phyloP scores from a whole-genome alignment of 2,329 filamentous ascomycete species.

The Stagonosporopsis vannaccii region DNA sequence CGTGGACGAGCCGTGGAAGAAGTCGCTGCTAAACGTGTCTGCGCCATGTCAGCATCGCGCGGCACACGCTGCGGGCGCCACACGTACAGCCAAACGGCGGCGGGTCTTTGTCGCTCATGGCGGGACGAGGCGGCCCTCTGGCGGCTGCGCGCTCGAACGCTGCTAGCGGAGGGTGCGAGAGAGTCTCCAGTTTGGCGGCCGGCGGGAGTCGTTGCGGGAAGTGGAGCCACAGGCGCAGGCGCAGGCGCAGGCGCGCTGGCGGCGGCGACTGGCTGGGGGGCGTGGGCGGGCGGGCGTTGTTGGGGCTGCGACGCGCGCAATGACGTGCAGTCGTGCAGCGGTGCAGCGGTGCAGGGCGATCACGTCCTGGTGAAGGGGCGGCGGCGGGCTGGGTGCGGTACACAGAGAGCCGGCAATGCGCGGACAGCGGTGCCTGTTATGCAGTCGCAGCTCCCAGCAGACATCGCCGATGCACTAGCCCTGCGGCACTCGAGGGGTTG shows the following conservation, averaged over 20 bases:
- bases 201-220: neutral
- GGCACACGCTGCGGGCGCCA: neutral
- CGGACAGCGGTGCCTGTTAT: constrained; percentile 17
- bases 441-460: constrained; percentile 23
- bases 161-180: constrained; percentile 32
- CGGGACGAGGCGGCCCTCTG: constrained; percentile 33
- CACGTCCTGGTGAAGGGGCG: constrained; percentile 3
- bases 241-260: no score
- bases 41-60: constrained; percentile 15
- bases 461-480: constrained; percentile 13
- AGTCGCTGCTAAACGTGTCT: constrained; percentile 42
- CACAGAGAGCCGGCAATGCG: constrained; percentile 1
- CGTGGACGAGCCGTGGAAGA: constrained; percentile 25
- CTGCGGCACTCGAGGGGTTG: constrained; percentile 7
- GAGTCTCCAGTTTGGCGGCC: constrained; percentile 40
- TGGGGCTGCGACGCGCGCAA: constrained; percentile 22
- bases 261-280: neutral
- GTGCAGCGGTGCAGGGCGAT: neutral
- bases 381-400: neutral
- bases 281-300: neutral
- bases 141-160: constrained; percentile 35
- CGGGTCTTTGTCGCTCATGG: constrained; percentile 46
- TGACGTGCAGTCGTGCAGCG: constrained; percentile 25
- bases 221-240: no score
- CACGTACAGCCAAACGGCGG: constrained; percentile 46